Evolutionary conservation across 1,139 yeast species (phyloP).

Genomic region (Sugiyamaella neomexicana): DNA sequence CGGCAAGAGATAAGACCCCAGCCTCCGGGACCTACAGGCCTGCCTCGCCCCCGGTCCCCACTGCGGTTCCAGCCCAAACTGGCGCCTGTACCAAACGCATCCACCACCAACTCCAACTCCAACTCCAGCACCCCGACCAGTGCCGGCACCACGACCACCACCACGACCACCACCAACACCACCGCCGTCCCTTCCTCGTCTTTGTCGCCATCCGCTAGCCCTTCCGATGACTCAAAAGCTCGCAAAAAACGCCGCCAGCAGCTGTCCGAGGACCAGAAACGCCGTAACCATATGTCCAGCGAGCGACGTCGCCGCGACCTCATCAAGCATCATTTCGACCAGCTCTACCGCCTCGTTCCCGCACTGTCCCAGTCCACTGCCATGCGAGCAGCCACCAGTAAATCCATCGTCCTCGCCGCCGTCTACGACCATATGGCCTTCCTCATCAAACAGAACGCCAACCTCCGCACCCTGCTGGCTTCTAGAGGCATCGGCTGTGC

Average conservation of each 20-base stretch:
- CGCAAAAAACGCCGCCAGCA: slow-evolving; percentile 40
- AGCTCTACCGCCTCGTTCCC: slow-evolving; percentile 43
- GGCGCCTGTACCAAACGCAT: background rate
- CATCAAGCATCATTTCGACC: slow-evolving; percentile 53
- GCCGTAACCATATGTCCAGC: slow-evolving; percentile 68
- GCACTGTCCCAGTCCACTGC: slow-evolving; percentile 27
- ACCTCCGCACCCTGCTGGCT: background rate
- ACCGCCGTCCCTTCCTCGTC: background rate
- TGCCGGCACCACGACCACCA: background rate
- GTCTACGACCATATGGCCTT: slow-evolving; percentile 32
- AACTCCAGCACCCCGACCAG: background rate
- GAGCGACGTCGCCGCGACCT: slow-evolving; percentile 74
- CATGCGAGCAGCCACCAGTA: slow-evolving; percentile 41
- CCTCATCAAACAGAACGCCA: background rate
- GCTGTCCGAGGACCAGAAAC: slow-evolving; percentile 65
- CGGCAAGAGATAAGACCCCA: slow-evolving; percentile 4
- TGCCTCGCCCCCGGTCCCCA: slow-evolving; percentile 2
- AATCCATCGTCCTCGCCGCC: slow-evolving; percentile 42
- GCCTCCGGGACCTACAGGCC: background rate
- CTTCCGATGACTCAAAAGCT: background rate
- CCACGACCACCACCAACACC: background rate
- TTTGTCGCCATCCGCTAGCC: background rate
- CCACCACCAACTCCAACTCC: too few species aligned
- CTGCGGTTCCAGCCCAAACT: background rate
- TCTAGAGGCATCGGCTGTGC: background rate